A percentile compares a stretch with the other conserved stretches of the same genome.
Evolutionary conservation across 208 protist species (phyloP).

Genomic region (Trypanosoma vivax): DNA sequence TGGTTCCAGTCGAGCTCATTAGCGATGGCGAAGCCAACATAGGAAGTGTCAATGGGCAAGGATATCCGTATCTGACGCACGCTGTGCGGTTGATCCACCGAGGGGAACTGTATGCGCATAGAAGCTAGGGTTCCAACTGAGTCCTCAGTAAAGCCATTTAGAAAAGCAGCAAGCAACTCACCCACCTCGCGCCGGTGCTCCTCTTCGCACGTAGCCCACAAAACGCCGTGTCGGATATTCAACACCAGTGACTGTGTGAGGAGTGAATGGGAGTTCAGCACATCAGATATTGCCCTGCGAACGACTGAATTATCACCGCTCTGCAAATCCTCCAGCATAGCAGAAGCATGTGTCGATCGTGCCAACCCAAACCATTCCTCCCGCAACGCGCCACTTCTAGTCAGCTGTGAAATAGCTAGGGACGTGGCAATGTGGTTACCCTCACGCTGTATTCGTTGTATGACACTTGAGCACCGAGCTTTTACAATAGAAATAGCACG

Average conservation of each 20-base stretch:
- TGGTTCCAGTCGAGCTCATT: slow-evolving; percentile 53
- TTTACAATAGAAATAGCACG: slow-evolving; percentile 62
- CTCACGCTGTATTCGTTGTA: slow-evolving; percentile 64
- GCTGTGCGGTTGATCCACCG: neutral
- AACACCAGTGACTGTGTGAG: slow-evolving; percentile 34
- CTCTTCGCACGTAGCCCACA: slow-evolving; percentile 87
- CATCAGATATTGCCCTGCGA: slow-evolving; percentile 14
- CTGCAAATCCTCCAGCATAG: slow-evolving; percentile 66
- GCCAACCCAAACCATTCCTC: slow-evolving; percentile 76
- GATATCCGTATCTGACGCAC: slow-evolving; percentile 24
- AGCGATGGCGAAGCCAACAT: slow-evolving; percentile 59
- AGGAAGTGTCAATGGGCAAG: slow-evolving; percentile 83
- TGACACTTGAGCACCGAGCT: slow-evolving; percentile 49
- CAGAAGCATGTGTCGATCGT: slow-evolving; percentile 50
- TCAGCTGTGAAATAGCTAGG: slow-evolving; percentile 56
- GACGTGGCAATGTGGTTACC: slow-evolving; percentile 70
- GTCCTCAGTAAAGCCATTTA: slow-evolving; percentile 21
- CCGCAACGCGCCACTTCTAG: slow-evolving; percentile 39
- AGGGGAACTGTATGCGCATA: slow-evolving; percentile 3
- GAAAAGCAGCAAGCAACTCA: slow-evolving; percentile 33
- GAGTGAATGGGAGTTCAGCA: slow-evolving; percentile 38
- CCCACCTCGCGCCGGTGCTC: slow-evolving; percentile 50
- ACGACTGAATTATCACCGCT: slow-evolving; percentile 27
- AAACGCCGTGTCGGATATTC: slow-evolving; percentile 32
- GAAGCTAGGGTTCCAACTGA: slow-evolving; percentile 2